A percentile compares a stretch with the other conserved stretches of the same genome.
These are phyloP conservation scores for Steccherinum ochraceum DNA, from an alignment of 768 basidiomycete genomes.

Conservation along the genomic window DNA sequence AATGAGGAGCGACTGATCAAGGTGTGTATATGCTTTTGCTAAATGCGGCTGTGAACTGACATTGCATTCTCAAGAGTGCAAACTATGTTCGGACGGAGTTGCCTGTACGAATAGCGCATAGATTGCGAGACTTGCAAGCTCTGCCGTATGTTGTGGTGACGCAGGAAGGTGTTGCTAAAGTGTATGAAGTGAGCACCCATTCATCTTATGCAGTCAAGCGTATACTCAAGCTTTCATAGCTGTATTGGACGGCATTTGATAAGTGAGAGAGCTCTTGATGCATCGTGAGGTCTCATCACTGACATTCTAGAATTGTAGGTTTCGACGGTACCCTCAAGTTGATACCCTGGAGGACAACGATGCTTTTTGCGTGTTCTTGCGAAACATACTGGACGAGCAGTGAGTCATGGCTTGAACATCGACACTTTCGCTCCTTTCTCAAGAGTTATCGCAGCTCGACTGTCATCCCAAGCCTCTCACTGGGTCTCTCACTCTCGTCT, in stretches of 20 bases:
- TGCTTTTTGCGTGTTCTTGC: slow-evolving; percentile 69
- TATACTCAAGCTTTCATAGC: slow-evolving; percentile 37
- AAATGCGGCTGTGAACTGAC: neutral
- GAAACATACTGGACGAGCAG: slow-evolving; percentile 67
- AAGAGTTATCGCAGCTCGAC: slow-evolving; percentile 42
- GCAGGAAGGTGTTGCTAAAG: slow-evolving; percentile 74
- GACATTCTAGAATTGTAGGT: slow-evolving; percentile 13
- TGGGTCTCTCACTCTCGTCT: slow-evolving; percentile 82
- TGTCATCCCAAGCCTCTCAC: slow-evolving; percentile 75
- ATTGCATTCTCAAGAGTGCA: slow-evolving; percentile 50
- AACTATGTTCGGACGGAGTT: slow-evolving; percentile 89
- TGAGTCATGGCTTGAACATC: too few relatives aligned
- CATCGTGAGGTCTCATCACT: slow-evolving; percentile 1
- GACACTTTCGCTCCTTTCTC: slow-evolving; percentile 4
- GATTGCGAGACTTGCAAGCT: slow-evolving; percentile 79
- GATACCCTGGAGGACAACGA: slow-evolving; percentile 70
- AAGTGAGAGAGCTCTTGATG: slow-evolving; percentile 38
- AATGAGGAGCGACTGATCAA: slow-evolving; percentile 72
- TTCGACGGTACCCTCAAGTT: slow-evolving; percentile 65
- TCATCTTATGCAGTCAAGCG: too few relatives aligned
- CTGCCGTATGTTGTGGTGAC: slow-evolving; percentile 85
- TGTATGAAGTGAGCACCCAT: slow-evolving; percentile 65
- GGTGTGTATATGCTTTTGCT: slow-evolving; percentile 29
- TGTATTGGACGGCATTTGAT: slow-evolving; percentile 86
- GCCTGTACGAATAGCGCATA: slow-evolving; percentile 82